These are phyloP conservation scores for Acacia acuminata DNA, from an alignment of 306 rosid species.

Conservation along the genomic window DNA sequence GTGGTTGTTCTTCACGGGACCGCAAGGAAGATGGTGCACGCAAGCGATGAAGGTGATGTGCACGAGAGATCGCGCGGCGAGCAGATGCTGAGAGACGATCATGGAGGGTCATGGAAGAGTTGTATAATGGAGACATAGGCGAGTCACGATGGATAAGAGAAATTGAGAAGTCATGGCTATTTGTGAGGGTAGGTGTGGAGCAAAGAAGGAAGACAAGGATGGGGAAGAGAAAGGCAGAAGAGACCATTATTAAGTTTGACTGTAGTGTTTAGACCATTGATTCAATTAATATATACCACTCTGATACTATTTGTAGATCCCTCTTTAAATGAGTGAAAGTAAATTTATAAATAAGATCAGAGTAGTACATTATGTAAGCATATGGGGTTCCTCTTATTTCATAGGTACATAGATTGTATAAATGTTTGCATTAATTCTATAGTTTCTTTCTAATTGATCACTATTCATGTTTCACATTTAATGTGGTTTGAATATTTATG, in stretches of 20 bases:
- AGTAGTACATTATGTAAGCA: too few relatives aligned
- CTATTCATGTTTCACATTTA: too few relatives aligned
- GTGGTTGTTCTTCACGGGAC: not conserved
- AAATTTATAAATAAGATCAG: too few relatives aligned
- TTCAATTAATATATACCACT: too few relatives aligned
- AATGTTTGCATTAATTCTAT: too few relatives aligned
- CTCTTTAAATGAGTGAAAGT: too few relatives aligned
- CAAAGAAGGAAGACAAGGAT: constrained; percentile 3
- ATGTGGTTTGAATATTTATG: too few relatives aligned
- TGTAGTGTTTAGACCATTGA: not conserved
- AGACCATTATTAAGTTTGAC: not conserved
- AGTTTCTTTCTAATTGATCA: too few relatives aligned
- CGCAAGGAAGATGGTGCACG: not conserved
- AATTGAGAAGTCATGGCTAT: constrained; percentile 18
- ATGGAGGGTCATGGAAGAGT: constrained; percentile 7
- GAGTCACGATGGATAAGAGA: constrained; percentile 29
- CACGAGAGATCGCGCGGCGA: constrained; percentile 9
- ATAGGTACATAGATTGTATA: too few relatives aligned
- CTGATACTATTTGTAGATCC: too few relatives aligned
- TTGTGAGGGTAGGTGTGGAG: not conserved
- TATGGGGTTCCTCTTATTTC: too few relatives aligned
- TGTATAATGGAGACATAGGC: constrained; percentile 30
- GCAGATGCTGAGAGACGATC: not conserved
- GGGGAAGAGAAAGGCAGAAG: not conserved
- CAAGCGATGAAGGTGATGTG: not conserved